Conservation (phyloP, 2,329 filamentous ascomycete genomes). For the Metarhizium anisopliae region DNA sequence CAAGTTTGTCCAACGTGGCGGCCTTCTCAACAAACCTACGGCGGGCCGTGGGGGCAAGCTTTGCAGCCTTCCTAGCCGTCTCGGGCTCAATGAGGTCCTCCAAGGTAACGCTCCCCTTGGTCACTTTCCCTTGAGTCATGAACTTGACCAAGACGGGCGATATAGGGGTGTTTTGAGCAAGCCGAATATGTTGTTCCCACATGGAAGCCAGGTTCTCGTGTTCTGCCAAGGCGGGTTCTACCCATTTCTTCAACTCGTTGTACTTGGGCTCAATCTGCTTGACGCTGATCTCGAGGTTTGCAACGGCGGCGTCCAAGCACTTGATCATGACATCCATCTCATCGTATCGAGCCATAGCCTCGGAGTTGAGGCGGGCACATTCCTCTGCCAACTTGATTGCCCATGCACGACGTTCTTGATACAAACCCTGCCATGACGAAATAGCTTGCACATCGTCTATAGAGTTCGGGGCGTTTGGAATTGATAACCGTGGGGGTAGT, state of each 20-base stretch:
- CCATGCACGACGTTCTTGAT: slow-evolving; percentile 74
- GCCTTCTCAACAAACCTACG: slow-evolving; percentile 52
- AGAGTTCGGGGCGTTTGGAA: slow-evolving; percentile 68
- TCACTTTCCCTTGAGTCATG: slow-evolving; percentile 42
- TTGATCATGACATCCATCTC: slow-evolving; percentile 71
- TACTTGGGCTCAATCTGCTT: slow-evolving; percentile 64
- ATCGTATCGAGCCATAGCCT: slow-evolving; percentile 55
- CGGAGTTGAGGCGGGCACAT: slow-evolving; percentile 55
- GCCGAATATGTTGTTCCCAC: slow-evolving; percentile 60
- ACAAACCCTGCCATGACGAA: slow-evolving; percentile 80
- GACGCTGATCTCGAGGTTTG: slow-evolving; percentile 72
- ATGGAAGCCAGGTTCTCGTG: slow-evolving; percentile 53
- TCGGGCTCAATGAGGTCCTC: slow-evolving; percentile 70
- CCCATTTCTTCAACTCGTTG: slow-evolving; percentile 62
- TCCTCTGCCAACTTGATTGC: slow-evolving; percentile 60
- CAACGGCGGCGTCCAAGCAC: slow-evolving; percentile 75
- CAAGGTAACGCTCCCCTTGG: slow-evolving; percentile 47
- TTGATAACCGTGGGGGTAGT: slow-evolving; percentile 43
- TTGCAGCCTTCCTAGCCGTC: slow-evolving; percentile 63
- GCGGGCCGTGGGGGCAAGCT: slow-evolving; percentile 49
- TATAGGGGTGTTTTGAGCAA: slow-evolving; percentile 56
- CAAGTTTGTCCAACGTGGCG: slow-evolving; percentile 50
- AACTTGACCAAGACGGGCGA: slow-evolving; percentile 57
- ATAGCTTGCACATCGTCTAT: slow-evolving; percentile 73
- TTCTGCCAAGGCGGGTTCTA: slow-evolving; percentile 56